phyloP scores from a whole-genome alignment of 352 stramenopile species.

The Lagenidium sp. region DNA sequence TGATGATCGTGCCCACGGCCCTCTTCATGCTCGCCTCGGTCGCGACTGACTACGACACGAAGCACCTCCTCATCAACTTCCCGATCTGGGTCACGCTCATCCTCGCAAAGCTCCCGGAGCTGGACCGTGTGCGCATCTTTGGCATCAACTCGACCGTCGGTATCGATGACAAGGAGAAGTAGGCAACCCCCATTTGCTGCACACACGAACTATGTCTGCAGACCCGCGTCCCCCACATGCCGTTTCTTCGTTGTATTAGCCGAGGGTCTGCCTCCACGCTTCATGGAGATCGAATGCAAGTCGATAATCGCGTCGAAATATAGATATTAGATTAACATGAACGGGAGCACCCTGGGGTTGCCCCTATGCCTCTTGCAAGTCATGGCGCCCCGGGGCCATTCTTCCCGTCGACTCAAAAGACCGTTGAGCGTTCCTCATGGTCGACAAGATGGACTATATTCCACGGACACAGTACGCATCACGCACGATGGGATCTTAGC shows the following conservation, averaged over 20 bases:
- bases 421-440: too few relatives aligned
- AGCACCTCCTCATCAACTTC: slow-evolving; percentile 87
- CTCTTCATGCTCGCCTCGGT: slow-evolving; percentile 83
- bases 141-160: slow-evolving; percentile 95
- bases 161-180: slow-evolving; percentile 87
- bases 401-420: too few relatives aligned
- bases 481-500: slow-evolving; percentile 24
- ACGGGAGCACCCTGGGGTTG: neutral
- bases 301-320: too few relatives aligned
- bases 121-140: slow-evolving; percentile 93
- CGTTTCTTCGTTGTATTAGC: too few relatives aligned
- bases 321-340: slow-evolving; percentile 3
- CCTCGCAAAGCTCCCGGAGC: slow-evolving; percentile 88
- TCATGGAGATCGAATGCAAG: too few relatives aligned
- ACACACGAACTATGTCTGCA: too few relatives aligned
- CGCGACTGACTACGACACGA: slow-evolving; percentile 85
- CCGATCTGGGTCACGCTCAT: slow-evolving; percentile 88
- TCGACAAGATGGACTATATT: too few relatives aligned
- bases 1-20: slow-evolving; percentile 91
- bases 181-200: slow-evolving; percentile 4
- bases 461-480: too few relatives aligned
- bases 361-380: too few relatives aligned
- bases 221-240: too few relatives aligned
- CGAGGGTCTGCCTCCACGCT: too few relatives aligned
- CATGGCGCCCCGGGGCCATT: too few relatives aligned